These are phyloP conservation scores for Botrytis aclada DNA, from an alignment of 2,329 filamentous ascomycete genomes.

Conservation along the genomic window DNA sequence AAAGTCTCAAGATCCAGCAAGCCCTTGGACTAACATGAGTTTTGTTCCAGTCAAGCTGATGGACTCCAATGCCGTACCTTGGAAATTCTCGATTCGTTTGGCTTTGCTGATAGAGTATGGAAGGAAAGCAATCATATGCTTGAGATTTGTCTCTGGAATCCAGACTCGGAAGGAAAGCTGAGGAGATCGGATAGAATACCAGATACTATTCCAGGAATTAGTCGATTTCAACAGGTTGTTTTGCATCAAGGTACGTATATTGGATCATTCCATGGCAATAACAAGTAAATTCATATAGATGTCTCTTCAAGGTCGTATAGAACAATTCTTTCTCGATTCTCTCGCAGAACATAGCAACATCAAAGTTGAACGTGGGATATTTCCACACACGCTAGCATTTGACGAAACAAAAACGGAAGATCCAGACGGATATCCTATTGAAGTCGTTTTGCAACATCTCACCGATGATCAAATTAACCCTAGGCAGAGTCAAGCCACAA, in stretches of 20 bases:
- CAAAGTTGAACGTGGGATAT: slow-evolving; percentile 56
- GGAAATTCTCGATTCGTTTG: slow-evolving; percentile 71
- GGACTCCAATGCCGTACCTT: slow-evolving; percentile 59
- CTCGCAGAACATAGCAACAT: slow-evolving; percentile 55
- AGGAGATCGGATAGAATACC: slow-evolving; percentile 57
- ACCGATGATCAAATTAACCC: slow-evolving; percentile 57
- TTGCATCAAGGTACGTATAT: slow-evolving; percentile 60
- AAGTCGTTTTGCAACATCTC: slow-evolving; percentile 55
- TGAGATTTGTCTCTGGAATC: slow-evolving; percentile 63
- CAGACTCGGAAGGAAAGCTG: slow-evolving; percentile 55
- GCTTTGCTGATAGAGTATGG: slow-evolving; percentile 61
- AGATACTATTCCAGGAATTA: slow-evolving; percentile 60
- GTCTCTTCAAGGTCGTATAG: slow-evolving; percentile 48
- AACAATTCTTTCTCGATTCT: slow-evolving; percentile 62
- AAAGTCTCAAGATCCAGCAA: not conserved
- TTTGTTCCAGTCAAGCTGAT: slow-evolving; percentile 55
- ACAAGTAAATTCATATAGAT: not conserved
- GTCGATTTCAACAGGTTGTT: slow-evolving; percentile 62
- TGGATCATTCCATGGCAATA: not conserved
- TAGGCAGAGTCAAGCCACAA: slow-evolving; percentile 41
- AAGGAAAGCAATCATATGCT: slow-evolving; percentile 66
- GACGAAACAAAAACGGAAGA: slow-evolving; percentile 51
- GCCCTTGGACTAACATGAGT: not conserved
- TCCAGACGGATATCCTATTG: slow-evolving; percentile 56
- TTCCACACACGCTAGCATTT: slow-evolving; percentile 55